Evolutionary conservation across 331 rosid genomes (phyloP).

Genomic region (Erythrophleum ivorense): DNA sequence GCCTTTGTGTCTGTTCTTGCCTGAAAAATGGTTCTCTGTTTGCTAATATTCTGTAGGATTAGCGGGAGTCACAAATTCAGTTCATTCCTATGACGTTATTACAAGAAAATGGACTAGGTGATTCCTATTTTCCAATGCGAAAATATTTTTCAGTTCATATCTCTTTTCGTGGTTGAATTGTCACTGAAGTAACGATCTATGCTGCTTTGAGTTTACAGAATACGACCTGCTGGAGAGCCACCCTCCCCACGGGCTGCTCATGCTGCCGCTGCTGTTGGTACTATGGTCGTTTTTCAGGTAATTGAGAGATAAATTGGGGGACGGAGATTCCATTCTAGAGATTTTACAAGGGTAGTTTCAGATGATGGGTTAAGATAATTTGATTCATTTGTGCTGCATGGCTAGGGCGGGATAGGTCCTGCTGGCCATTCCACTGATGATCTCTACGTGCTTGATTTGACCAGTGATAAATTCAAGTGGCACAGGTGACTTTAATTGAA

Average conservation of each 20-base stretch:
- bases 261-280: conserved; percentile 93
- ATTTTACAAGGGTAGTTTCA: conserved; percentile 7
- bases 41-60: conserved; percentile 60
- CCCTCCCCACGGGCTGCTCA: conserved; percentile 99
- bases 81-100: conserved; percentile 83
- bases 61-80: conserved; percentile 95
- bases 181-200: conserved; percentile 35
- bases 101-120: conserved; percentile 94
- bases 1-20: not conserved
- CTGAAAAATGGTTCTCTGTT: not conserved
- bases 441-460: conserved; percentile 84
- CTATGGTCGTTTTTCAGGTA: conserved; percentile 99
- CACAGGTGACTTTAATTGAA: conserved; percentile 72
- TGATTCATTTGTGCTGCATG: conserved; percentile 47
- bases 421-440: conserved; percentile 98
- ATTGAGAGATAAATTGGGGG: conserved; percentile 30
- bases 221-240: conserved; percentile 95
- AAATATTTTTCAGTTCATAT: conserved; percentile 18
- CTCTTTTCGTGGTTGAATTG: conserved; percentile 41
- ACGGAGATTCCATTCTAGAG: conserved; percentile 3
- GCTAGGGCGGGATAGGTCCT: conserved; percentile 99
- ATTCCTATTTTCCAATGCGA: not conserved
- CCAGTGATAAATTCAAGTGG: conserved; percentile 95
- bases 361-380: conserved; percentile 38
- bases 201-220: conserved; percentile 52